Base-by-base conservation (phyloP, 2,329 filamentous ascomycete genomes). In the Penicillium concentricum region DNA sequence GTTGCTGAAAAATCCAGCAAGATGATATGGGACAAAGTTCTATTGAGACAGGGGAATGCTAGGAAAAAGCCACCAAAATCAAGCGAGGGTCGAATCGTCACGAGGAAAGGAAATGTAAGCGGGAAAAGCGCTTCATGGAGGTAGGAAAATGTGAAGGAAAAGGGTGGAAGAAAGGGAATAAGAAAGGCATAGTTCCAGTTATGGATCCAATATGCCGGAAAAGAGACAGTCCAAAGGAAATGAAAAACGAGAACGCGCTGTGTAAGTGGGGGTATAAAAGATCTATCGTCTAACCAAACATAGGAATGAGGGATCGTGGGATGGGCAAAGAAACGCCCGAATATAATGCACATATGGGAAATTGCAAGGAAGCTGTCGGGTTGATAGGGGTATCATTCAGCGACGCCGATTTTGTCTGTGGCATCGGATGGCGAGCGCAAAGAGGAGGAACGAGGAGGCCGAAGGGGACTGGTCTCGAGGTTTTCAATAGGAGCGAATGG, bases 391-490 rank as follows among this genome's bases (percentile, higher is more conserved):
- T n/a, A 47, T 45, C 54, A 60, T 38, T 44, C 42, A 51, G 58
- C 32, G 38, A 44, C 30, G 34, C 51, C 53, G n/a, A 37, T 16
- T 3, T 56, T 51, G 13, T 53, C 47, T n/a, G 57, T 56, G 15
- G 59, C 34, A 15, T 63, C 61, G 7, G 57, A 43, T 24, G 57
- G 57, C 7, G 62, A 66, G 45, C 57, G 66, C 41, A 76, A 60
- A 12, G 74, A 77, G 15, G 73, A 76, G n/a, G 73, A 74, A n/a
- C 72, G 72, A 4, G 72, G 72, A 48, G 74, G 73, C 9, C 67
- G 69, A 24, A 64, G 34, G 13, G 69, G 65, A 43, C 68, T 72
- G 12, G 68, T 56, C 22, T 70, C 68, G 18, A 74, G 61, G 24
- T 73, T 70, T 24, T 67, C 60, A 35, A 68, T 66, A 48, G 74